Base-by-base conservation (phyloP, 495 filamentous ascomycete species). In the Delitschia confertaspora region DNA sequence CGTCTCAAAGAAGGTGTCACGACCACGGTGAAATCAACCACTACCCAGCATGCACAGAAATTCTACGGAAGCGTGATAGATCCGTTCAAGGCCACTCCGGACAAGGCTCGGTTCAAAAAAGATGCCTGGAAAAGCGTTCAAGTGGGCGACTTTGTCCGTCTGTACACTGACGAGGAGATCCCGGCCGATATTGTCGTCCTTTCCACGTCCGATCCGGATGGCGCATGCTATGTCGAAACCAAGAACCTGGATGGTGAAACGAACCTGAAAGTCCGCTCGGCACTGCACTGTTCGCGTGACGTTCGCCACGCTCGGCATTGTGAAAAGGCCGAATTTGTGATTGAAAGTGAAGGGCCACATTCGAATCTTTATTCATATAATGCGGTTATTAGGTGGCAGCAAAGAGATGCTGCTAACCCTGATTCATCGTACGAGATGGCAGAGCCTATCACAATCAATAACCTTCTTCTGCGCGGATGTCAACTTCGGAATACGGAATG, bases 181-280 rank as follows among this genome's bases (percentile, higher is more conserved):
- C 93, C 93, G 2, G 89, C 93, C 27, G 93, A 99, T 65, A 71
- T 96, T 32, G 81, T 96, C 36, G 85, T 99, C 38, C 68, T 99
- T n/a, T 86, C 91, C 9, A 95, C 93, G 7, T 95, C 91, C 2
- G 91, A 95, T 55, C 74, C 78, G 3, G 93, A 99, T 56, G 93
- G 93, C 26, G 83, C 88, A 24, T 99, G 93, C 61, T 96, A 96
- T 53, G 82, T 96, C 17, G 93, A 99, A 65, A 99, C 93, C 2
- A 99, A 94, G 70, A 95, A 93, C 57, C 65, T 99, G 61, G 93
- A 99, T 57, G 93, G 93, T 14, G 93, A 99, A 62, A 99, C 93
- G 0, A 99, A 99, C 54, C 67, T 99, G 39, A 99, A 99, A 63
- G 85, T 96, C 39, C 82, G 93, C 17, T 83, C 88, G 46, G 88